phyloP scores from a whole-genome alignment of 1,139 yeast species.

The Taphrina sp. region DNA sequence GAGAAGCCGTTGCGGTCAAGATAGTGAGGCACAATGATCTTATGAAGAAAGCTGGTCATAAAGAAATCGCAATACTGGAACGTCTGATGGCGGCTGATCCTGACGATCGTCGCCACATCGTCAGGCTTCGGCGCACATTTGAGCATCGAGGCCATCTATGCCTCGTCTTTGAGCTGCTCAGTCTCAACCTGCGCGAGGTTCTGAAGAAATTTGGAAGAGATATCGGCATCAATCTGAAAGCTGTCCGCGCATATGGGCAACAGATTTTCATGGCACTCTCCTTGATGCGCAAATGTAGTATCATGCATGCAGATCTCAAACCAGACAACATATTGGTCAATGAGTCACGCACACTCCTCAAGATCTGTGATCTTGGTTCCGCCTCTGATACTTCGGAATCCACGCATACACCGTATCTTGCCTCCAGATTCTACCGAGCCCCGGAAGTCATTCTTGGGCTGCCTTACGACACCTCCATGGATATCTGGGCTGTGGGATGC shows the following conservation, averaged over 20 bases:
- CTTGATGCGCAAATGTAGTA: conserved; percentile 67
- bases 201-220: conserved; percentile 73
- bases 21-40: conserved; percentile 54
- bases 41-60: conserved; percentile 64
- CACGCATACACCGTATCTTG: conserved; percentile 83
- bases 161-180: conserved; percentile 72
- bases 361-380: conserved; percentile 85
- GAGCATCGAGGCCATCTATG: conserved; percentile 86
- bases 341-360: conserved; percentile 76
- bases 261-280: conserved; percentile 77
- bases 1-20: conserved; percentile 72
- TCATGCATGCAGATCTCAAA: conserved; percentile 83
- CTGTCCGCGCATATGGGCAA: conserved; percentile 76
- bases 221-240: conserved; percentile 61
- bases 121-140: conserved; percentile 71
- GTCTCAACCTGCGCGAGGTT: conserved; percentile 76
- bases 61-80: conserved; percentile 70
- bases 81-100: conserved; percentile 68
- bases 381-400: conserved; percentile 75
- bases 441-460: conserved; percentile 89
- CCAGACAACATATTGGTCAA: conserved; percentile 82
- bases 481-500: conserved; percentile 91
- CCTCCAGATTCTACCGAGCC: conserved; percentile 82
- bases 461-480: conserved; percentile 81
- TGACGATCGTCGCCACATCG: conserved; percentile 62